These are phyloP conservation scores for Mesostigma viride DNA, from an alignment of 139 green algal genomes.

Conservation along the genomic window DNA sequence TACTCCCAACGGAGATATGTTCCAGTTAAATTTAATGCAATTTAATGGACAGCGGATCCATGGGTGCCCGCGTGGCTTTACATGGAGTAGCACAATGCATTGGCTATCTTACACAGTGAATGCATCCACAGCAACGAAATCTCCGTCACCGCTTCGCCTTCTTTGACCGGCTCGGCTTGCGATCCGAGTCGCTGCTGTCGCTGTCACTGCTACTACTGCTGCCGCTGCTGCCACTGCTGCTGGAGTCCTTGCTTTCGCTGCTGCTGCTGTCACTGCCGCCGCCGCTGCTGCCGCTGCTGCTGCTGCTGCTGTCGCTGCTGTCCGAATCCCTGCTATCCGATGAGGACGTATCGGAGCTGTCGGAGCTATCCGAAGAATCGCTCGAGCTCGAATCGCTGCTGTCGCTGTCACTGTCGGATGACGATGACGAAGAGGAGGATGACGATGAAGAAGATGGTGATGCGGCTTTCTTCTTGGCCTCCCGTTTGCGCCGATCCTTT, in stretches of 20 bases:
- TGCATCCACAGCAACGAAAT: no score
- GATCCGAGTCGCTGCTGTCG: neutral
- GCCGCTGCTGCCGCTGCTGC: constrained; percentile 3
- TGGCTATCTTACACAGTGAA: no score
- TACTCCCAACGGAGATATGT: no score
- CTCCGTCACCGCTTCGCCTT: no score
- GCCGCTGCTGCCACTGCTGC: no score
- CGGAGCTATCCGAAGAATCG: neutral
- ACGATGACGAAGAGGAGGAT: no score
- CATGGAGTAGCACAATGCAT: no score
- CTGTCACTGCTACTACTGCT: constrained; percentile 8
- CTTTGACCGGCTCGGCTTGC: neutral
- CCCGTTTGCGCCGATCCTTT: no score
- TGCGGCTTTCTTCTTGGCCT: constrained; percentile 17
- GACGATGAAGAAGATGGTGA: neutral
- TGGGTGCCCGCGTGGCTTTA: no score
- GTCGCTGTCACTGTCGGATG: constrained; percentile 10
- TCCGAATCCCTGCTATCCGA: constrained; percentile 16
- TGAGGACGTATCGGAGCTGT: neutral
- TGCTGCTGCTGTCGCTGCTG: constrained; percentile 7
- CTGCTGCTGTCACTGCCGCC: neutral
- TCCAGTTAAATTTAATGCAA: no score
- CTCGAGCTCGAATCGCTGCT: neutral
- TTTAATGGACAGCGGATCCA: no score
- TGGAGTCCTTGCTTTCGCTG: constrained; percentile 18